Evolutionary conservation across 495 filamentous ascomycete species (phyloP), one percentile per base, ranked within the genome.

Genomic region (Aspergillus olivimuriae): DNA sequence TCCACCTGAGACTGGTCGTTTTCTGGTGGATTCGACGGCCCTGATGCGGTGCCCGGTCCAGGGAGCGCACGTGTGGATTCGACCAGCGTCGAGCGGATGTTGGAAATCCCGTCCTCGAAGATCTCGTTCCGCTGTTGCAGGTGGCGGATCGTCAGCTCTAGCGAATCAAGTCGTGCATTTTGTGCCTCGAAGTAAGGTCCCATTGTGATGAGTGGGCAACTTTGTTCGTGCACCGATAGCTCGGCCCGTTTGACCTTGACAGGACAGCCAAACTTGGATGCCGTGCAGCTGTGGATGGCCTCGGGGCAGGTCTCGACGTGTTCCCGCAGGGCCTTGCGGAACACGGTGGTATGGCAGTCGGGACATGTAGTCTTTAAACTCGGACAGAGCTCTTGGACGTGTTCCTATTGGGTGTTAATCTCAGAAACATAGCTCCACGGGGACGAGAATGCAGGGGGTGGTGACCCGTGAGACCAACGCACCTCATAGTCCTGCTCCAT

Each of bases 401-500:
- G 78, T 16, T 71, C 61, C 63, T 75, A 48, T 15, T 34, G 34
- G n/a, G 14, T 3, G 5, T 10, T 26, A n/a, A 11, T 11, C 18
- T 12, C 14, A 33, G 46, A 26, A 52, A 49, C 32, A 21, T n/a
- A n/a, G n/a, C n/a, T n/a, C n/a, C n/a, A n/a, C n/a, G n/a, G n/a
- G n/a, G n/a, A n/a, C n/a, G n/a, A 16, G 39, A 15, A 43, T 21
- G 19, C 11, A 3, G 11, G 8, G 7, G 46, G 12, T 7, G 19
- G 28, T 9, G 20, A 12, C 2, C 1, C 4, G 15, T 28, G 20
- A 17, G n/a, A n/a, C n/a, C n/a, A 41, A 57, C 70, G 22, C 49
- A 79, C 73, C 58, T 81, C 70, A 33, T 81, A 69, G 41, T 84
- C 76, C 37, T 71, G 66, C 55, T 78, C 70, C 66, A 80, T 71